A percentile compares a stretch with the other conserved stretches of the same genome.
These are phyloP conservation scores for Corrigiola litoralis DNA, from an alignment of 179 eudicot species.

Conservation along the genomic window DNA sequence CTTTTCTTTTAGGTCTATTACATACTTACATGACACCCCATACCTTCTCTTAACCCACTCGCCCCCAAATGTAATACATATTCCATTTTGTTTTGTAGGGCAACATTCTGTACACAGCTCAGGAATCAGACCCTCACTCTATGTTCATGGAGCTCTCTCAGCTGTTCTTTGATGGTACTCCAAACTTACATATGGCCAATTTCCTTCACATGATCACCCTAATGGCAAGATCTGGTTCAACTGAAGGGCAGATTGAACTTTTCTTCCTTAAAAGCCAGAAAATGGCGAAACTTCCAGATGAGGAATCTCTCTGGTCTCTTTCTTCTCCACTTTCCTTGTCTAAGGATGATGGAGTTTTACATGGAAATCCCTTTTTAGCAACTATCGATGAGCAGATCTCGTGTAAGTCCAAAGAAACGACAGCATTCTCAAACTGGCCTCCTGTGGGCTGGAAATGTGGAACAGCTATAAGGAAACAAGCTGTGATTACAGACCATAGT, in stretches of 20 bases:
- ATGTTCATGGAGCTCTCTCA: conserved; percentile 79
- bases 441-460: no score
- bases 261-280: conserved; percentile 79
- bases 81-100: conserved; percentile 34
- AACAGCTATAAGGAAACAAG: background rate
- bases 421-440: no score
- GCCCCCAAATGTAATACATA: background rate
- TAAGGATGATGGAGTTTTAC: conserved; percentile 29
- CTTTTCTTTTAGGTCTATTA: no score
- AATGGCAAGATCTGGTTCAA: conserved; percentile 82
- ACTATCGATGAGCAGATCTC: no score
- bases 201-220: conserved; percentile 83
- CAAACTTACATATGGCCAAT: conserved; percentile 75
- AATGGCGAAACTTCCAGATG: conserved; percentile 62
- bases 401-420: no score
- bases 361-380: no score
- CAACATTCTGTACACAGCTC: conserved; percentile 49
- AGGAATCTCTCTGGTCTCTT: conserved; percentile 67
- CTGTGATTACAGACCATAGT: background rate
- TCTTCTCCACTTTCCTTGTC: conserved; percentile 22
- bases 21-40: no score
- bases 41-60: background rate
- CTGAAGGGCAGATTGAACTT: conserved; percentile 63
- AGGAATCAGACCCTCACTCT: conserved; percentile 56
- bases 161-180: conserved; percentile 48